Evolutionary conservation across 139 green algal species (phyloP).

Genomic region (Chlamydomonas sp.): DNA sequence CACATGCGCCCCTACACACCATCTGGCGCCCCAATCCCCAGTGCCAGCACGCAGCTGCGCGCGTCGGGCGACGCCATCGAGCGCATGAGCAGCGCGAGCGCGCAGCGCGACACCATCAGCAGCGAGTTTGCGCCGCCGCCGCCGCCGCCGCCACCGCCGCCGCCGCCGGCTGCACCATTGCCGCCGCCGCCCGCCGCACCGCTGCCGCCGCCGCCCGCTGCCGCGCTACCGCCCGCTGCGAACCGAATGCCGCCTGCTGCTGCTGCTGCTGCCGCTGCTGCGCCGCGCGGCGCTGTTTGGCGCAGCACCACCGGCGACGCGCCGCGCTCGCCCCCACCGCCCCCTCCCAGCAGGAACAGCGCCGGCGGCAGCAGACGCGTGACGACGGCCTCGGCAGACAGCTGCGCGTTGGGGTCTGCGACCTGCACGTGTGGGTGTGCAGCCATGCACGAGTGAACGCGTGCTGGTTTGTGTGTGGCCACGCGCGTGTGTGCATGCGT

Average conservation of each 20-base stretch:
- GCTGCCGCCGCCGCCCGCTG: neutral
- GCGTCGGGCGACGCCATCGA: slow-evolving; percentile 14
- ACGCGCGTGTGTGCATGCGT: too few relatives aligned
- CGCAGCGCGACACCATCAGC: slow-evolving; percentile 22
- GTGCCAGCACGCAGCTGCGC: slow-evolving; percentile 18
- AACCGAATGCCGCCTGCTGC: neutral
- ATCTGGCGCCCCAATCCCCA: slow-evolving; percentile 7
- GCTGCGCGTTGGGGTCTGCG: neutral
- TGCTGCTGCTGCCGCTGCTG: neutral
- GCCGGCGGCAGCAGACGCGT: neutral
- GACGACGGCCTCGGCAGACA: neutral
- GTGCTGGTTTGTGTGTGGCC: too few relatives aligned
- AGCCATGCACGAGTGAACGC: too few relatives aligned
- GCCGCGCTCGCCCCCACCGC: neutral
- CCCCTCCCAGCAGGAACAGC: neutral
- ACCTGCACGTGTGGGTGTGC: too few relatives aligned
- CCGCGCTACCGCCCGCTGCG: neutral
- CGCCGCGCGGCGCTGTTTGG: neutral
- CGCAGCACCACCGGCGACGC: neutral
- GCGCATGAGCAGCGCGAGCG: slow-evolving; percentile 45
- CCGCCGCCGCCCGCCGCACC: neutral
- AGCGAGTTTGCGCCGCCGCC: neutral
- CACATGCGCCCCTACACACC: too few relatives aligned
- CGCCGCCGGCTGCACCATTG: neutral
- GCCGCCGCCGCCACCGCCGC: neutral